Percentiles rank a stretch among this genome's conserved stretches.
phyloP scores from a whole-genome alignment of 139 green algal genomes.

The Chlorella vulgaris region DNA sequence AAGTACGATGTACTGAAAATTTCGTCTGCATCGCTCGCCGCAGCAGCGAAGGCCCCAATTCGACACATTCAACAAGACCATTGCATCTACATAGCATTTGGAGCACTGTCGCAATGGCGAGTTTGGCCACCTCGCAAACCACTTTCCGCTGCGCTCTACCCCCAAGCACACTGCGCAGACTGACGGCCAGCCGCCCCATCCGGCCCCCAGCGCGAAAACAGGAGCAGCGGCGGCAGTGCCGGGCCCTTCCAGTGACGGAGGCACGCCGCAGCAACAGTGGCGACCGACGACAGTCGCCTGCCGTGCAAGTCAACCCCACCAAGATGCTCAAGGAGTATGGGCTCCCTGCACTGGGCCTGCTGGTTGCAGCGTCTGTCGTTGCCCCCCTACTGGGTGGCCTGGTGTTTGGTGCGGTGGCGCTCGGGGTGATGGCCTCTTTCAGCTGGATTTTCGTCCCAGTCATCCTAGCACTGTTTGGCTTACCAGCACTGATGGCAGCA shows the following conservation, averaged over 20 bases:
- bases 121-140: too few species aligned
- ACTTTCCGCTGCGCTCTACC: too few species aligned
- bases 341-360: constrained; percentile 14
- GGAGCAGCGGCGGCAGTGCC: not conserved
- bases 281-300: not conserved
- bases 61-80: too few species aligned
- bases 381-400: constrained; percentile 18
- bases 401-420: not conserved
- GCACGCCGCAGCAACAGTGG: not conserved
- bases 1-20: too few species aligned
- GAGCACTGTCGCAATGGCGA: too few species aligned
- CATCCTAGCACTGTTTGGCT: constrained; percentile 10
- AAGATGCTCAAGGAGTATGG: constrained; percentile 27
- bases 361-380: not conserved
- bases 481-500: not conserved
- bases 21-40: too few species aligned
- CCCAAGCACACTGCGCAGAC: too few species aligned
- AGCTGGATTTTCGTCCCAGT: constrained; percentile 10
- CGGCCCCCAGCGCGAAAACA: too few species aligned
- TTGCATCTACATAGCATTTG: too few species aligned
- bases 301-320: not conserved
- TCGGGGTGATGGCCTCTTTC: not conserved
- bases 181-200: too few species aligned
- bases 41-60: too few species aligned
- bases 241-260: not conserved